A percentile compares a stretch with the other conserved stretches of the same genome.
phyloP scores from a whole-genome alignment of 306 rosid species.

The Trifolium fragiferum region DNA sequence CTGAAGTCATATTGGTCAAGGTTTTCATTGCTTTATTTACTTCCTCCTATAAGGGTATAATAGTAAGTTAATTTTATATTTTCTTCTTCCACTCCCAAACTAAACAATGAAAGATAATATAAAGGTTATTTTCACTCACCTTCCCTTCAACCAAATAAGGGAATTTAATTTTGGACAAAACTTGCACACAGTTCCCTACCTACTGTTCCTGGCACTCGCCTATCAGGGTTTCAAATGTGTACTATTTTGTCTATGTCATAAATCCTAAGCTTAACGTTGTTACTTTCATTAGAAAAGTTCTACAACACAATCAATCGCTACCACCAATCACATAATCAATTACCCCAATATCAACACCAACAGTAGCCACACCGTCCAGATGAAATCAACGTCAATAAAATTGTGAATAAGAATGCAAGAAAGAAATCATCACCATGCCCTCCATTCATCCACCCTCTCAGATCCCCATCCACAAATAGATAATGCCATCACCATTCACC shows the following conservation, averaged over 20 bases:
- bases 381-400: not conserved
- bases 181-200: not conserved
- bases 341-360: not conserved
- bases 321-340: not conserved
- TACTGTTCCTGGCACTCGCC: not conserved
- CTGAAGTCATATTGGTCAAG: conserved; percentile 11
- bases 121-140: not conserved
- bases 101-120: not conserved
- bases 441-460: not conserved
- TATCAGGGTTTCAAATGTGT: not conserved
- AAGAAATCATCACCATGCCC: not conserved
- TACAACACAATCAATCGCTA: not conserved
- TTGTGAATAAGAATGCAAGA: not conserved
- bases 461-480: not conserved
- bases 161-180: not conserved
- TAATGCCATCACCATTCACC: not conserved
- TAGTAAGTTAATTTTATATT: not conserved
- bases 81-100: not conserved
- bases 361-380: not conserved
- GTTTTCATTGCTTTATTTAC: not conserved
- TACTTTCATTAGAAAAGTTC: not conserved
- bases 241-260: not conserved
- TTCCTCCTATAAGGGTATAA: not conserved
- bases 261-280: not conserved
- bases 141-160: not conserved